These are phyloP conservation scores for Rhexocercosporidium sp. DNA, from an alignment of 2,329 filamentous ascomycete genomes.

Conservation along the genomic window DNA sequence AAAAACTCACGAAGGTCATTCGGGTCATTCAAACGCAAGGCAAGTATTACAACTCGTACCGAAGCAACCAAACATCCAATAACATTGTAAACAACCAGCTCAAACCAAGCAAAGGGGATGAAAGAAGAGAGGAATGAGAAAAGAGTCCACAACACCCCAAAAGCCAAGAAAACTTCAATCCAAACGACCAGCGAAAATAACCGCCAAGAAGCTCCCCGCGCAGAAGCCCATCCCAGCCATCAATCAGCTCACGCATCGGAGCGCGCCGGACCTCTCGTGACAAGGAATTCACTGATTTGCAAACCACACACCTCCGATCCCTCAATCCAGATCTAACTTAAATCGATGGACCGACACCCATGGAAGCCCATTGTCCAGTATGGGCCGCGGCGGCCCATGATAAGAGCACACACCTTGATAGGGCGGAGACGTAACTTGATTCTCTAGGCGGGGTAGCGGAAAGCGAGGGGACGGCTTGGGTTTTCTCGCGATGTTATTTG, in stretches of 20 bases:
- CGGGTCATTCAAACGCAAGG: too few species aligned
- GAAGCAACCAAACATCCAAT: too few species aligned
- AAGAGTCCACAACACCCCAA: not conserved
- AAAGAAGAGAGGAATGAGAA: not conserved
- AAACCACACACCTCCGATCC: too few species aligned
- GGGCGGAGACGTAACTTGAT: not conserved
- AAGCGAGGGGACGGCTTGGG: not conserved
- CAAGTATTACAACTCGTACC: too few species aligned
- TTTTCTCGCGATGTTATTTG: not conserved
- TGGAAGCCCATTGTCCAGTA: too few species aligned
- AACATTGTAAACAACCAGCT: too few species aligned
- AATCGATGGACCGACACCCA: too few species aligned
- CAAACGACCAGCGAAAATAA: not conserved
- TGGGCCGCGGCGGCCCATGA: slow-evolving; percentile 4
- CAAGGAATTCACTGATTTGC: slow-evolving; percentile 1
- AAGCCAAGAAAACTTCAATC: not conserved
- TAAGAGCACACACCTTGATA: slow-evolving; percentile 6
- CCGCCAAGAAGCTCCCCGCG: not conserved
- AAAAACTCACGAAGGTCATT: too few species aligned
- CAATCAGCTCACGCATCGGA: not conserved
- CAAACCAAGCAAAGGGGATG: not conserved
- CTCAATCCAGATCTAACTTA: too few species aligned
- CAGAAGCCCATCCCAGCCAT: not conserved
- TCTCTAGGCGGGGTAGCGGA: not conserved
- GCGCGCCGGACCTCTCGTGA: not conserved